Evolutionary conservation across 805 yeast genomes (phyloP), one percentile per base, ranked within the genome.

Genomic region (Komagataella phaffii): DNA sequence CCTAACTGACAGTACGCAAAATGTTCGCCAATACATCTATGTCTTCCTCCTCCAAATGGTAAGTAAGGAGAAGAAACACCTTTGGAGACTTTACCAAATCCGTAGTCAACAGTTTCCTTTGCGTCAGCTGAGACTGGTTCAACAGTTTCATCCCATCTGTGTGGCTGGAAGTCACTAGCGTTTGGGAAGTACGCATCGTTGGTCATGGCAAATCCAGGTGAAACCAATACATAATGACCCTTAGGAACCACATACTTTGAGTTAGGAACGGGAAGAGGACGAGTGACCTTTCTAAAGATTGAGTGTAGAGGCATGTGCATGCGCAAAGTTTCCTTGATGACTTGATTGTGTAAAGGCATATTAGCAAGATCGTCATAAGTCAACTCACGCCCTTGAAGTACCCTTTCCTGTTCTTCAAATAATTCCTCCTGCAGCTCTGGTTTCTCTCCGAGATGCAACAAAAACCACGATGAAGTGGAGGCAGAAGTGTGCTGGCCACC

Each of bases 1-100:
- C 96, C 96, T 57, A 93, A 77, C 74, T 93, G 99, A 58, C 84
- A 81, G 67, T 83, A 88, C 23, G 99, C 99, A 71, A 93, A 93
- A 66, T 91, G 98, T 71, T 93, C 99, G 65, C 99, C 99, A 63
- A 93, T 91, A 72, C 99, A 93, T 73, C 99, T 85, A 69, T 93
- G 99, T 77, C 99, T 86, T 59, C 99, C 99, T 68, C 98, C 99
- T 60, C 99, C 99, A 63, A 93, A 93, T 52, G 99, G 99, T 65
- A 93, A 79, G 71, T 88, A 93, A 53, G 98, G 96, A 46, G 96
- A 88, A 30, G 87, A 74, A 51, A 91, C 98, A 71, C 98, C 99
- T 72, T 93, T 93, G 48, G 96, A 82, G 56, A 93, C 87, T 54
- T 88, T 86, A 65, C 97, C 97, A 61, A 91, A 91, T n/a, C 98